Base-by-base conservation (phyloP, 1,284 basidiomycete species). In the Puccinia sorghi region DNA sequence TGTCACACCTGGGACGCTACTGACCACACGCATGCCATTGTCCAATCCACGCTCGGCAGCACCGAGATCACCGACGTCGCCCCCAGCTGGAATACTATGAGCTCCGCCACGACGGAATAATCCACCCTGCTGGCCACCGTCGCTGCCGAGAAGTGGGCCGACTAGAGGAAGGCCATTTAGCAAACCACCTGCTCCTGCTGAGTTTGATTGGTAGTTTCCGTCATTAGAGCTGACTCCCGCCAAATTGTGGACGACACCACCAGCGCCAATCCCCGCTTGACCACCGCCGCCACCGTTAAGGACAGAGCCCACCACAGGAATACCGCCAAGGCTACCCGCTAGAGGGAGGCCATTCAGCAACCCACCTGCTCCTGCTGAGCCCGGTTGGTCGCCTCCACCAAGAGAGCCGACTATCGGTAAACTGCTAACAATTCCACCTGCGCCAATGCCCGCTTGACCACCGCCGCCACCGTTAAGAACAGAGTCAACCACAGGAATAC, bases 71-170 rank as follows among this genome's bases (percentile, higher is more conserved):
- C 27, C 57, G 3, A 37, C 5, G 37, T 27, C 57, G 57, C 57
- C 57, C 15, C 57, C 57, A 2, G 25, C 25, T 37, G 27, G 22
- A 59, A 27, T 2, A 8, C 56, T 27, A 32, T 39, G 15, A n/a
- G 13, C 3, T 3, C 15, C 32, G 13, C 20, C 57, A 39, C 57
- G 57, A 32, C 32, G 57, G 6, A 61, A 61, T 39, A 61, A 32
- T 39, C 32, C 32, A 17, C 57, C 57, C 39, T 39, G 57, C 32
- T 11, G 22, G 25, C 25, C 56, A 12, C 56, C 56, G n/a, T 2
- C 59, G 8, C 61, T n/a, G 22, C 61, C 61, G 41, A 64, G 61
- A 2, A 64, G 61, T 25, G 59, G 20, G 17, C 59, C 59, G 15
- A 63, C 59, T 8, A 63, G 3, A 41, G 59, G 59, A n/a, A 63